These are phyloP conservation scores for Argentina anserina DNA, from an alignment of 306 rosid species.

Conservation along the genomic window DNA sequence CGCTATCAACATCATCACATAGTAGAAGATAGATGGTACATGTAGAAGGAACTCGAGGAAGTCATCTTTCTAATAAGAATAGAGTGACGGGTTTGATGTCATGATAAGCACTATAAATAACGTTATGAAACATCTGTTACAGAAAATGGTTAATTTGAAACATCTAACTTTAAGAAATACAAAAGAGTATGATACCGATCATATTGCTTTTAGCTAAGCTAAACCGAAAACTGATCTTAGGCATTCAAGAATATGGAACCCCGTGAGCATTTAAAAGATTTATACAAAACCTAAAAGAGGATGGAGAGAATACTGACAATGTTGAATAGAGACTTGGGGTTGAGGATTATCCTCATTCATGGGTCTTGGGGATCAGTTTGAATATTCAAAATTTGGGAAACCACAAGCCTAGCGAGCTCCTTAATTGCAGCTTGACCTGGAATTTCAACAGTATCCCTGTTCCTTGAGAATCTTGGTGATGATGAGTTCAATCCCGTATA, in stretches of 20 bases:
- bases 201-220: not conserved
- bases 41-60: not conserved
- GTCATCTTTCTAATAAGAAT: not conserved
- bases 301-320: constrained; percentile 17
- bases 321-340: constrained; percentile 18
- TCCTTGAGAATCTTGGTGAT: constrained; percentile 44
- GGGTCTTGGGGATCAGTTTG: constrained; percentile 64
- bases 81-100: not conserved
- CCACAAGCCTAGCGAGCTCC: constrained; percentile 72
- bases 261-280: not conserved
- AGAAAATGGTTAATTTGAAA: not conserved
- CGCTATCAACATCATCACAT: not conserved
- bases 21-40: not conserved
- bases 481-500: constrained; percentile 43
- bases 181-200: not conserved
- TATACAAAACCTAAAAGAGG: constrained; percentile 19
- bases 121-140: not conserved
- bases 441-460: constrained; percentile 55
- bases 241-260: not conserved
- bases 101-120: not conserved
- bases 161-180: not conserved
- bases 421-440: constrained; percentile 71
- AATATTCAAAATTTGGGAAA: constrained; percentile 68
- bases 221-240: not conserved
- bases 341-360: constrained; percentile 27